Base-by-base conservation (phyloP, 1,284 basidiomycete genomes). In the Exobasidium cylindrosporum region DNA sequence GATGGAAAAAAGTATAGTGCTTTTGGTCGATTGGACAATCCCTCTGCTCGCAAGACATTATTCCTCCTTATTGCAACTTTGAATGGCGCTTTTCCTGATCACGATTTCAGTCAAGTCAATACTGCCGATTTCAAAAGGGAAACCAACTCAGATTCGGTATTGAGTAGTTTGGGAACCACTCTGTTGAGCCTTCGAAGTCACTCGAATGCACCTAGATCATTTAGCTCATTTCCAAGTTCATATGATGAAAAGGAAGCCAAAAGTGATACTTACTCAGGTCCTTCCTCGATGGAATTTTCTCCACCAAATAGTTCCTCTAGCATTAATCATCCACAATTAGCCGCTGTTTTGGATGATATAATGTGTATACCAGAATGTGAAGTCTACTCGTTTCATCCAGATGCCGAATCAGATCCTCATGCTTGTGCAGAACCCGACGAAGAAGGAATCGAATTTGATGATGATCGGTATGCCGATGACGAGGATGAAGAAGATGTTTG, bases 21-120 rank as follows among this genome's bases (percentile, higher is more conserved):
- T 21, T 79, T 79, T 44, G 83, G 83, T 21, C 80, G 80, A 6
- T 78, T 84, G 57, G 82, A 83, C 66, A 76, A 82, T 66, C 75
- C 81, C 0, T 76, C 79, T 40, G 88, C 89, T 35, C 85, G 92
- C 74, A 94, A 93, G 85, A 92, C 89, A 1, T 86, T 94, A 56
- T 93, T 91, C 83, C 86, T 96, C 58, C 89, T 98, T 77, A 97
- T 98, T 73, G 90, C 92, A 14, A 94, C 93, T 2, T 88, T 98
- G 75, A 98, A 98, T 82, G 87, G 92, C 72, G 94, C 95, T 2
- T 98, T 96, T 80, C 94, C 94, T 0, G 95, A 97, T 84, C 88
- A 97, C 82, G 94, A 97, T 79, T 98, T 98, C 82, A 91, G 90
- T 24, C 88, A 91, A 75, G 90, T 97, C 58, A 87, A 90, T 35